Evolutionary conservation across 768 basidiomycete species (phyloP).

Genomic region (Rubroboletus pulcherrimus): DNA sequence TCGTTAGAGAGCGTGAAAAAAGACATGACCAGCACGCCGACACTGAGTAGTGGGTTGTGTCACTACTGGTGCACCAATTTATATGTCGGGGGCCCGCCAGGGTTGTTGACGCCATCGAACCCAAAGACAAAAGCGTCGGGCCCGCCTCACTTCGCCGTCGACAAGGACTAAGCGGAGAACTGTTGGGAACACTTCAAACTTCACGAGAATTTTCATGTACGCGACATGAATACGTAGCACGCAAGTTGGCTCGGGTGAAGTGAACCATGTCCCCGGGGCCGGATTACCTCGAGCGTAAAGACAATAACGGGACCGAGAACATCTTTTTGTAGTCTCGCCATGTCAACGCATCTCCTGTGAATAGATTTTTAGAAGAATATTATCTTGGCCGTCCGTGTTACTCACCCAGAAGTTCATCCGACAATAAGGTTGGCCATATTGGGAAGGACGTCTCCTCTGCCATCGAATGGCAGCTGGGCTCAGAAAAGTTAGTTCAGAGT

Average conservation of each 20-base stretch:
- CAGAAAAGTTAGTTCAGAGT: conserved; percentile 2
- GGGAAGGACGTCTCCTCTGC: conserved; percentile 14
- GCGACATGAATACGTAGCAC: conserved; percentile 26
- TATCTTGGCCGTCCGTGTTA: conserved; percentile 12
- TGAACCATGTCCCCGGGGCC: conserved; percentile 19
- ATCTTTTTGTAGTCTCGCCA: conserved; percentile 31
- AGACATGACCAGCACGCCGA: conserved; percentile 36
- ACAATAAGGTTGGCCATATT: conserved; percentile 30
- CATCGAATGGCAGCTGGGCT: neutral
- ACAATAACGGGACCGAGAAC: conserved; percentile 29
- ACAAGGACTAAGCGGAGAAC: conserved; percentile 30
- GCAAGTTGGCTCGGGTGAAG: conserved; percentile 18
- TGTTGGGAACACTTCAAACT: conserved; percentile 24
- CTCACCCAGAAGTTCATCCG: conserved; percentile 18
- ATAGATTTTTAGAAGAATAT: conserved; percentile 8
- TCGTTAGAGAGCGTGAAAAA: conserved; percentile 31
- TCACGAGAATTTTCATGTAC: conserved; percentile 25
- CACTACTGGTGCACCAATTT: conserved; percentile 19
- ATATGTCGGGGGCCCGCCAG: conserved; percentile 27
- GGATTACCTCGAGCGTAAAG: conserved; percentile 21
- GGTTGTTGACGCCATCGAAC: conserved; percentile 21
- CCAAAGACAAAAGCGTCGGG: conserved; percentile 35
- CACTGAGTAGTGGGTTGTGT: conserved; percentile 16
- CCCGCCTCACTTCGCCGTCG: conserved; percentile 29
- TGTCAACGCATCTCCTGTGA: conserved; percentile 33